These are phyloP conservation scores for Stagonosporopsis chrysanthemi DNA, from an alignment of 2,329 filamentous ascomycete species.

Conservation along the genomic window DNA sequence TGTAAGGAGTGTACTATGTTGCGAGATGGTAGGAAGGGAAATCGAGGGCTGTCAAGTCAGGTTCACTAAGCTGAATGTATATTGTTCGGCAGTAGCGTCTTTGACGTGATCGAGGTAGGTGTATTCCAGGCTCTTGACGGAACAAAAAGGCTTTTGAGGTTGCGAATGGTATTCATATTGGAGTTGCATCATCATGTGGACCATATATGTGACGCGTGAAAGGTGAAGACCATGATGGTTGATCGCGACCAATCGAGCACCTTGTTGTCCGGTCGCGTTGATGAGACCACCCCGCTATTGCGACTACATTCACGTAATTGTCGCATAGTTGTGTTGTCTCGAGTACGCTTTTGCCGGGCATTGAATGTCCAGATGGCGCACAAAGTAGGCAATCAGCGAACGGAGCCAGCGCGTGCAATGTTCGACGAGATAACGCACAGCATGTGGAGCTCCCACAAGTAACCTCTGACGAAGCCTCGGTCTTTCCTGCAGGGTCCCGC, in stretches of 20 bases:
- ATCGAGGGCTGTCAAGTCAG: background rate
- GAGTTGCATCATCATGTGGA: conserved; percentile 7
- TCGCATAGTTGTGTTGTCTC: background rate
- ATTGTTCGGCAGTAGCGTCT: conserved; percentile 8
- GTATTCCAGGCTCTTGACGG: background rate
- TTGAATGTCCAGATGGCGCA: background rate
- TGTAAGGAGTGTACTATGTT: conserved; percentile 5
- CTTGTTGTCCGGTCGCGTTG: conserved; percentile 32
- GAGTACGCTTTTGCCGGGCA: background rate
- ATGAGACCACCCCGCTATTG: background rate
- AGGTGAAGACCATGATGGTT: conserved; percentile 41
- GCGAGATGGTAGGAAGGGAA: background rate
- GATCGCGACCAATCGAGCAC: conserved; percentile 28
- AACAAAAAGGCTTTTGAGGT: background rate
- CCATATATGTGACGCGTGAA: conserved; percentile 14
- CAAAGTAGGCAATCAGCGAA: background rate
- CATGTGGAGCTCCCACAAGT: background rate
- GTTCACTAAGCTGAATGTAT: background rate
- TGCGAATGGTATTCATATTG: background rate
- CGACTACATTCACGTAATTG: background rate
- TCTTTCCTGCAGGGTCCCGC: conserved; percentile 3
- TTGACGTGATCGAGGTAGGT: conserved; percentile 8
- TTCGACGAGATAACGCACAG: background rate
- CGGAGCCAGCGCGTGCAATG: background rate
- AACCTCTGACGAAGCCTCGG: background rate